phyloP scores from a whole-genome alignment of 1,139 yeast species.

The Debaryomycetaceae sp. region DNA sequence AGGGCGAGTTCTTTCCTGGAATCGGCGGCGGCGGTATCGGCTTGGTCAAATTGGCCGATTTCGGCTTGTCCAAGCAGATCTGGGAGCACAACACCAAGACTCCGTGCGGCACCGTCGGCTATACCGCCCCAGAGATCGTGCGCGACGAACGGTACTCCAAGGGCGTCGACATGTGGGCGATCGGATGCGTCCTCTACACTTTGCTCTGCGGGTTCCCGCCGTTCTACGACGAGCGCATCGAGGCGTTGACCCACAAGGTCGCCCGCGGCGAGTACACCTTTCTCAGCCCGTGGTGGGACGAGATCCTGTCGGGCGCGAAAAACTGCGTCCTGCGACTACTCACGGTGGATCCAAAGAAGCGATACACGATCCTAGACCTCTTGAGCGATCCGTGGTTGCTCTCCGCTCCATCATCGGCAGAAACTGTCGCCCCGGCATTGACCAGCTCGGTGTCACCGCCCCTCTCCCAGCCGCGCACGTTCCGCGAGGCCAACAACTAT shows the following conservation, averaged over 20 bases:
- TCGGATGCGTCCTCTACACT: conserved; percentile 52
- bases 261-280: conserved; percentile 48
- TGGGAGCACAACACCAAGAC: conserved; percentile 52
- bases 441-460: neutral
- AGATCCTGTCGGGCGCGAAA: conserved; percentile 42
- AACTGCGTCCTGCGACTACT: conserved; percentile 63
- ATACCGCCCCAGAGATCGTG: conserved; percentile 54
- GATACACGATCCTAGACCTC: conserved; percentile 73
- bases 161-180: conserved; percentile 57
- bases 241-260: conserved; percentile 47
- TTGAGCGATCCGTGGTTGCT: conserved; percentile 79
- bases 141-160: conserved; percentile 47
- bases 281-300: conserved; percentile 57
- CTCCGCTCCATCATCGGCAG: conserved; percentile 6
- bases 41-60: conserved; percentile 42
- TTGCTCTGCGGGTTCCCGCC: conserved; percentile 56
- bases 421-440: conserved; percentile 1
- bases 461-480: neutral
- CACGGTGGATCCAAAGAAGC: conserved; percentile 68
- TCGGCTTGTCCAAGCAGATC: conserved; percentile 46
- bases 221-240: conserved; percentile 47
- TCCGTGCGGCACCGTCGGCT: conserved; percentile 57
- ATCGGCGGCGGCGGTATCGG: conserved; percentile 47
- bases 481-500: conserved; percentile 15
- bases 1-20: conserved; percentile 37